A percentile compares a stretch with the other conserved stretches of the same genome.
Conservation (phyloP, 768 basidiomycete species). For the Pholiota molesta region DNA sequence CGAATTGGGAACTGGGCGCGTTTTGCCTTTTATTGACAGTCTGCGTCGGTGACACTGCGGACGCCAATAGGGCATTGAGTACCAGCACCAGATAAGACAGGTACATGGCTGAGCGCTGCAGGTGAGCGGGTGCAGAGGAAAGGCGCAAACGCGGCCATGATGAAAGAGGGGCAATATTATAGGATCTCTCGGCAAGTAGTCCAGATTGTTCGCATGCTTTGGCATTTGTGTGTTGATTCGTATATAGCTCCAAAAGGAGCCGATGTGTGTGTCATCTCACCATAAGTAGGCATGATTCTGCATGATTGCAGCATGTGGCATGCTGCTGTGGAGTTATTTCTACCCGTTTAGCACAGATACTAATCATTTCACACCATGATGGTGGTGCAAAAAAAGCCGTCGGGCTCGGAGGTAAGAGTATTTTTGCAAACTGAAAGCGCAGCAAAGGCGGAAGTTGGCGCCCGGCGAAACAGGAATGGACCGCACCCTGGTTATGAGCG, state of each 20-base stretch:
- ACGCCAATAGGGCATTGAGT: slow-evolving; percentile 36
- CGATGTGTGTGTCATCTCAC: slow-evolving; percentile 12
- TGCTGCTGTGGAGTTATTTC: not conserved
- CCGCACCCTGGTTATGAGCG: not conserved
- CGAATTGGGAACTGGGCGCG: slow-evolving; percentile 39
- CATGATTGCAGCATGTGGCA: slow-evolving; percentile 17
- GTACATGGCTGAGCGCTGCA: slow-evolving; percentile 34
- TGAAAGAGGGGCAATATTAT: slow-evolving; percentile 3
- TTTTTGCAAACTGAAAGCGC: not conserved
- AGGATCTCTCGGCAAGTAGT: slow-evolving; percentile 11
- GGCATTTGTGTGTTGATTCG: slow-evolving; percentile 20
- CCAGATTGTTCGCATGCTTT: slow-evolving; percentile 17
- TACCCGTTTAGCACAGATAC: not conserved
- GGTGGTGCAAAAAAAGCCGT: not conserved
- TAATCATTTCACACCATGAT: not conserved
- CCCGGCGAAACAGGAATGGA: not conserved
- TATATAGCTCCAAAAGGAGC: slow-evolving; percentile 7
- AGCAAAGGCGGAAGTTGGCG: not conserved
- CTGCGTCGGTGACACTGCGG: slow-evolving; percentile 34
- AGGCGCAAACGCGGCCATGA: slow-evolving; percentile 19
- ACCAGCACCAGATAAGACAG: slow-evolving; percentile 29
- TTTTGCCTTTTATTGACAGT: slow-evolving; percentile 31
- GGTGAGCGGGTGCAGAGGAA: slow-evolving; percentile 26
- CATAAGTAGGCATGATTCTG: slow-evolving; percentile 6
- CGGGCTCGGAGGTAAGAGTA: not conserved